Base-by-base conservation (phyloP, 305 asterid species). In the Solanum hybrid region DNA sequence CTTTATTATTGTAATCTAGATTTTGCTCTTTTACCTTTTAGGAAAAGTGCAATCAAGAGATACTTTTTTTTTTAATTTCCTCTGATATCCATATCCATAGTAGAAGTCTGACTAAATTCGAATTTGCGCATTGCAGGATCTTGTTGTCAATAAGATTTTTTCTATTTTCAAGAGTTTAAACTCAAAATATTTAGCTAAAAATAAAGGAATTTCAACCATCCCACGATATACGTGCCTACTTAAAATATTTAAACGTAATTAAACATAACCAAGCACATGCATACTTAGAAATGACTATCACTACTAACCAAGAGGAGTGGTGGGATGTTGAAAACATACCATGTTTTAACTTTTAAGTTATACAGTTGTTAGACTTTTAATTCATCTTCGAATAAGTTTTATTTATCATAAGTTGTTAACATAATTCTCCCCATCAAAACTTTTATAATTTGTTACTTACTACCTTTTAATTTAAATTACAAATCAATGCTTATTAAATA, bases 1-100 rank as follows among this genome's bases (percentile, higher is more conserved):
- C 71, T 81, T 81, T 1, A 81, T 17, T 5, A 29, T 16, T 46
- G 38, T 29, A 84, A 32, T 46, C 73, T 8, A 42, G 7, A 6
- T 81, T 81, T 40, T 42, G 9, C 14, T 16, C 10, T 81, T 81
- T 42, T 7, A 34, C 16, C 26, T 81, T 69, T 40, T 40, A 14
- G 37, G 86, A 42, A 12, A 81, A 42, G 71, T 81, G 71, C 17
- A 81, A 46, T 1, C 5, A 7, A 42, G 86, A 80, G 86, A 78
- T 78, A 31, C 40, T 72, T 66, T 64, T 20, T 64, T 20, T 66
- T 66, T 22, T 9, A 20, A 7, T 9, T 66, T 66, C 1, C 27
- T 11, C 24, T 22, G 0, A 32, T 4, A 1, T 9, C 0, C 2
- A 5, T 4, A 1, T 9, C 0, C 2, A 5, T 4, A 1, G 2